phyloP scores from a whole-genome alignment of 2,329 filamentous ascomycete species.

The Penicillium psychrosexuale region DNA sequence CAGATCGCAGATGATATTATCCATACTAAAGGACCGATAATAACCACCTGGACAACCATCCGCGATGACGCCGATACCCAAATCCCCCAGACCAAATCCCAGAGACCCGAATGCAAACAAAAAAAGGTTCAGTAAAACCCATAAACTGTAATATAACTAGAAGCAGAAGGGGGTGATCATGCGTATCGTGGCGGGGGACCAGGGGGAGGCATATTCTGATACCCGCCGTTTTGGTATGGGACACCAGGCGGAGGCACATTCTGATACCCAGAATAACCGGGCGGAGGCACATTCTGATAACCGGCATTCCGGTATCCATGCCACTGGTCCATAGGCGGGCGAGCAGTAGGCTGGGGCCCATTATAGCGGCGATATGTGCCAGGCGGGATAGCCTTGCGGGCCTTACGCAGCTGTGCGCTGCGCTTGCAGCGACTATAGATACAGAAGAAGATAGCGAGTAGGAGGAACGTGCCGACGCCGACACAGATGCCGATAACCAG shows the following conservation, averaged over 20 bases:
- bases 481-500: slow-evolving; percentile 77
- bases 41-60: not conserved
- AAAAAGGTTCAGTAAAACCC: not conserved
- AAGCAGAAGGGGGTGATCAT: slow-evolving; percentile 14
- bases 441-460: slow-evolving; percentile 68
- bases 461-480: slow-evolving; percentile 68
- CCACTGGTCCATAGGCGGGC: slow-evolving; percentile 24
- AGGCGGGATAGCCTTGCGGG: slow-evolving; percentile 9
- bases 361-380: slow-evolving; percentile 9
- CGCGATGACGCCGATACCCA: slow-evolving; percentile 2
- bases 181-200: slow-evolving; percentile 23
- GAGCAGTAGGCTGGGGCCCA: slow-evolving; percentile 8
- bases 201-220: slow-evolving; percentile 27
- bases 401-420: slow-evolving; percentile 27
- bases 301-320: slow-evolving; percentile 19
- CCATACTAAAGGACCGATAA: not conserved
- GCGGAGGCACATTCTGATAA: slow-evolving; percentile 28
- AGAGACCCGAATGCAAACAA: not conserved
- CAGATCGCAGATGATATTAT: not conserved
- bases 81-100: not conserved
- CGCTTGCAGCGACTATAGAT: slow-evolving; percentile 55
- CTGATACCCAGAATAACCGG: slow-evolving; percentile 22
- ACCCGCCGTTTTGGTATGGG: slow-evolving; percentile 16
- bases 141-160: slow-evolving; percentile 5
- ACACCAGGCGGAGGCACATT: slow-evolving; percentile 23